A percentile compares a stretch with the other conserved stretches of the same genome.
Evolutionary conservation across 2,329 filamentous ascomycete genomes (phyloP).

Genomic region (Dothideomycetes sp.): DNA sequence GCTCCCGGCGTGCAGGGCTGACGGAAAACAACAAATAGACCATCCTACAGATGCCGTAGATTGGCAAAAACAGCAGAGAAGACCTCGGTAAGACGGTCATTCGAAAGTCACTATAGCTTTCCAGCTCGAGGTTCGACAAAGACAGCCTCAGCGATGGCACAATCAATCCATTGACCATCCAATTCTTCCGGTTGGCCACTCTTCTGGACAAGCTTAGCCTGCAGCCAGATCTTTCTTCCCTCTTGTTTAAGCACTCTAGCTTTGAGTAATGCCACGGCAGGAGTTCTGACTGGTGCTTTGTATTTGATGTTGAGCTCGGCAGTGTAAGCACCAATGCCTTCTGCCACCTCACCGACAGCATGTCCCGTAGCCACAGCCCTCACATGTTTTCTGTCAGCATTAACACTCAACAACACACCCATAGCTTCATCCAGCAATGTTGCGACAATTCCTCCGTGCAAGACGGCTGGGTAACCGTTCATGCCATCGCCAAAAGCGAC

Average conservation of each 20-base stretch:
- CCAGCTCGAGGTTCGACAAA: conserved; percentile 33
- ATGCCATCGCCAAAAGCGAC: conserved; percentile 42
- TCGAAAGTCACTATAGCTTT: no score
- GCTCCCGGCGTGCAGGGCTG: no score
- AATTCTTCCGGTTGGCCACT: conserved; percentile 12
- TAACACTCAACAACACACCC: conserved; percentile 41
- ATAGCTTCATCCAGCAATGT: conserved; percentile 52
- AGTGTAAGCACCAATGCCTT: conserved; percentile 33
- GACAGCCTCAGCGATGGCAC: conserved; percentile 46
- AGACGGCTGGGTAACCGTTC: conserved; percentile 44
- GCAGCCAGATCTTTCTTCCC: conserved; percentile 10
- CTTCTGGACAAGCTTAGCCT: conserved; percentile 14
- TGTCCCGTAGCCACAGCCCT: conserved; percentile 13
- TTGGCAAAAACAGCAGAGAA: no score
- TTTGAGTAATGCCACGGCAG: conserved; percentile 39
- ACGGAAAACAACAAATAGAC: no score
- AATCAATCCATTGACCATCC: conserved; percentile 39
- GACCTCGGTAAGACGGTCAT: no score
- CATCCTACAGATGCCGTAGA: no score
- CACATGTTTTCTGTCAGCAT: conserved; percentile 25
- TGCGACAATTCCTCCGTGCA: conserved; percentile 51
- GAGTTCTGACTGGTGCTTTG: conserved; percentile 43
- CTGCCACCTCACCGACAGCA: conserved; percentile 19
- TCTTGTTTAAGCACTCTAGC: conserved; percentile 27
- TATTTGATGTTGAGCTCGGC: conserved; percentile 50